These are phyloP conservation scores for Cudoniella acicularis DNA, from an alignment of 495 filamentous ascomycete genomes.

Conservation along the genomic window DNA sequence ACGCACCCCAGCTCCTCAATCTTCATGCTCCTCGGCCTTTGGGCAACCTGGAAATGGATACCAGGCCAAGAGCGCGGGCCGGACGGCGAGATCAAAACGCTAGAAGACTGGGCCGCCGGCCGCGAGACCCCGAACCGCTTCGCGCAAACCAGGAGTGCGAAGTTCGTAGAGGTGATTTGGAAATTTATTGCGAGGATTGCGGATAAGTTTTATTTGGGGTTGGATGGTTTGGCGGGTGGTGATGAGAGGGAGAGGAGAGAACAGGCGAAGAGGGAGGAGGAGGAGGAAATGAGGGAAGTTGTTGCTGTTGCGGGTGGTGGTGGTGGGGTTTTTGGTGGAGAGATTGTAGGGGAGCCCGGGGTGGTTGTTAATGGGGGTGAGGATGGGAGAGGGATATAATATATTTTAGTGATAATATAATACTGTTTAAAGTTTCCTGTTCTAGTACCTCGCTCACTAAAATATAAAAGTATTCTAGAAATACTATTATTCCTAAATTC, in stretches of 20 bases:
- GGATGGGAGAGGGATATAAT: background rate
- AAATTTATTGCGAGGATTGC: background rate
- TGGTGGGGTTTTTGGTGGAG: background rate
- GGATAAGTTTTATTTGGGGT: background rate
- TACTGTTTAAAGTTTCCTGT: too few relatives aligned
- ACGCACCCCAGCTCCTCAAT: conserved; percentile 6
- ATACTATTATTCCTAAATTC: too few relatives aligned
- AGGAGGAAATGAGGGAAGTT: background rate
- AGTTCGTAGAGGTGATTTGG: background rate
- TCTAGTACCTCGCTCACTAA: too few relatives aligned
- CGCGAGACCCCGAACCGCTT: conserved; percentile 4
- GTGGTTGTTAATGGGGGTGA: background rate
- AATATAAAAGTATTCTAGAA: too few relatives aligned
- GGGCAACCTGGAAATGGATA: conserved; percentile 1
- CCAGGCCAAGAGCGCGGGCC: conserved; percentile 3
- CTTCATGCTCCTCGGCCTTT: conserved; percentile 14
- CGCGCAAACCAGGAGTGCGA: background rate
- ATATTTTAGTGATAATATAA: too few relatives aligned
- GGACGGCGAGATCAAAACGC: conserved; percentile 5
- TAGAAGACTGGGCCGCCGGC: conserved; percentile 14
- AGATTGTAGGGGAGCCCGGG: background rate
- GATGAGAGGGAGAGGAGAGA: conserved; percentile 10
- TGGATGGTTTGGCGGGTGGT: conserved; percentile 6
- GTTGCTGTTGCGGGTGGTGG: background rate
- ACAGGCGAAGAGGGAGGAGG: background rate